These are phyloP conservation scores for Prunella vulgaris DNA, from an alignment of 257 asterid genomes.

Conservation along the genomic window DNA sequence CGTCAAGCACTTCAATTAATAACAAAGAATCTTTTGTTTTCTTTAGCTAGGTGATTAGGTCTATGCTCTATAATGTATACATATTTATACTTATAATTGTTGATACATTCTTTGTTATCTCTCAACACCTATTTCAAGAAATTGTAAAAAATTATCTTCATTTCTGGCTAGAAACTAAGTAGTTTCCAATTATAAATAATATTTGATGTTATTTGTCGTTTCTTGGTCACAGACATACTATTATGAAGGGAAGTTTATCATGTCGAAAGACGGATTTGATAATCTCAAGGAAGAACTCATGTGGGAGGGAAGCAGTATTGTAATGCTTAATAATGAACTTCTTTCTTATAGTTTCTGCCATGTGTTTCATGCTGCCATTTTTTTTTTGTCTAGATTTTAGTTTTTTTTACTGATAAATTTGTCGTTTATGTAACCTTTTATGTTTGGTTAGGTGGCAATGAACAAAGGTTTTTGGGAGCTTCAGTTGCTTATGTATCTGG, in stretches of 20 bases:
- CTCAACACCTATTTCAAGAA: not conserved
- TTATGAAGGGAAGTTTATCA: conserved; percentile 91
- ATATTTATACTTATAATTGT: not conserved
- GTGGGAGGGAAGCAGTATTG: conserved; percentile 99
- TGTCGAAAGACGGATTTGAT: conserved; percentile 98
- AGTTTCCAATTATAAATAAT: not conserved
- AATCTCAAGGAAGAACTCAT: conserved; percentile 95
- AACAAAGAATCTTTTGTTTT: not conserved
- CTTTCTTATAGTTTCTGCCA: conserved; percentile 2
- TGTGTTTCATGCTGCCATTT: not conserved
- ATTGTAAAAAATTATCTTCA: not conserved
- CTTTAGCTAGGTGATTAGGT: not conserved
- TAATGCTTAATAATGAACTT: conserved; percentile 73
- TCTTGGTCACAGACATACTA: conserved; percentile 63
- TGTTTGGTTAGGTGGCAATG: conserved; percentile 64
- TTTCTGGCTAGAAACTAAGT: not conserved
- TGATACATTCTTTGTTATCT: not conserved
- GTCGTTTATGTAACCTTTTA: not conserved
- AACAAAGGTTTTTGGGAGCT: conserved; percentile 94
- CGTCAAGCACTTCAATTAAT: conserved; percentile 89
- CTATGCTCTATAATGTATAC: not conserved
- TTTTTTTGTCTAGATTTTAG: not conserved
- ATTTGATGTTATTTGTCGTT: not conserved
- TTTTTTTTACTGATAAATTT: not conserved
- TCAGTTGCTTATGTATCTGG: conserved; percentile 97